Percentiles rank a stretch among this genome's conserved stretches.
These are phyloP conservation scores for Blastobotrys serpentis DNA, from an alignment of 1,139 yeast species.

Conservation along the genomic window DNA sequence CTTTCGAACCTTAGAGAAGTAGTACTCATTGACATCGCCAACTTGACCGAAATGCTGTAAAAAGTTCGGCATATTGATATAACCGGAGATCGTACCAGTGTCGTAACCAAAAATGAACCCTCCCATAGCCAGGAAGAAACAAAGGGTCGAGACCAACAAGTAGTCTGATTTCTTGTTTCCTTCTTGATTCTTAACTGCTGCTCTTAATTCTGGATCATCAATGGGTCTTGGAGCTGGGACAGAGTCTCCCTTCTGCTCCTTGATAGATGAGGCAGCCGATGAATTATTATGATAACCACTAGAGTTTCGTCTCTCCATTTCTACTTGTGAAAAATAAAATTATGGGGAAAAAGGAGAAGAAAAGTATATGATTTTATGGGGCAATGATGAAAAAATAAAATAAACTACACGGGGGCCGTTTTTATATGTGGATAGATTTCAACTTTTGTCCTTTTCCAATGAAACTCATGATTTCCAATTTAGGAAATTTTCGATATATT, in stretches of 20 bases:
- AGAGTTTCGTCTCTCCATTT: constrained; percentile 2
- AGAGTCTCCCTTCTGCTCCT: constrained; percentile 15
- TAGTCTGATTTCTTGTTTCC: constrained; percentile 8
- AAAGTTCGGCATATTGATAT: constrained; percentile 69
- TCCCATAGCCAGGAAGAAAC: constrained; percentile 31
- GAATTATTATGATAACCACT: constrained; percentile 8
- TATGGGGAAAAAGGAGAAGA: background rate
- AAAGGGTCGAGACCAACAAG: constrained; percentile 23
- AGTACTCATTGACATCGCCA: constrained; percentile 26
- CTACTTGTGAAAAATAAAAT: background rate
- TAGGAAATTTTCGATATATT: background rate
- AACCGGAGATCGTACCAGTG: constrained; percentile 65
- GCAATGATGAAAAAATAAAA: constrained; percentile 4
- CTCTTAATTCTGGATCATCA: constrained; percentile 10
- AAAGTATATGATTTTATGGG: background rate
- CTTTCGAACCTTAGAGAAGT: constrained; percentile 44
- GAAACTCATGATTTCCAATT: background rate
- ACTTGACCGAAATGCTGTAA: constrained; percentile 48
- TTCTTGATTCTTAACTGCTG: constrained; percentile 10
- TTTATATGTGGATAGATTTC: background rate
- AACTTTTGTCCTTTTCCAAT: background rate
- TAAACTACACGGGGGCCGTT: background rate
- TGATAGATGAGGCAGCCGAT: constrained; percentile 16
- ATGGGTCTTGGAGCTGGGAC: constrained; percentile 5
- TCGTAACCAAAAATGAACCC: constrained; percentile 54